Percentiles rank a stretch among this genome's conserved stretches.
phyloP scores from a whole-genome alignment of 148 eudicot genomes.

The Cornus florida region DNA sequence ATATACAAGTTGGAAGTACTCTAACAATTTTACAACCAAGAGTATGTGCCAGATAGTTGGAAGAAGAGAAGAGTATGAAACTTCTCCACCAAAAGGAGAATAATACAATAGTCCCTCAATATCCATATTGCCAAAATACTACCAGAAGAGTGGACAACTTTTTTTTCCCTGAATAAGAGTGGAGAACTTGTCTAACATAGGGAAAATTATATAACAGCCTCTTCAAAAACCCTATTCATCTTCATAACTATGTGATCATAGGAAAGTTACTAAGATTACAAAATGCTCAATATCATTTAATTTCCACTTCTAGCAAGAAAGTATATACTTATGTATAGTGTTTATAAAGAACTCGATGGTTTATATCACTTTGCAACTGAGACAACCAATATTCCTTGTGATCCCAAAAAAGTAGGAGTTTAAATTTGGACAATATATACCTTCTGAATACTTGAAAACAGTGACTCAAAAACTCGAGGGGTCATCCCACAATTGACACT shows the following conservation, averaged over 20 bases:
- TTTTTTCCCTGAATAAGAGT: background rate
- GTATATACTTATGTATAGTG: background rate
- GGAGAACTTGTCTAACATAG: too few species aligned
- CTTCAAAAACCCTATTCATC: background rate
- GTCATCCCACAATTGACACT: slow-evolving; percentile 99
- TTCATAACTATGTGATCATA: background rate
- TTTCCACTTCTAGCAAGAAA: background rate
- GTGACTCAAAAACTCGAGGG: slow-evolving; percentile 90
- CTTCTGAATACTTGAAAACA: slow-evolving; percentile 63
- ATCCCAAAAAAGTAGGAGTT: background rate
- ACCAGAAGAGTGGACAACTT: background rate
- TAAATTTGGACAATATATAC: background rate
- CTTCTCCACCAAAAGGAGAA: background rate
- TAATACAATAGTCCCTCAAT: background rate
- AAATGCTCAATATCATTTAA: background rate
- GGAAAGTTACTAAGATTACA: background rate
- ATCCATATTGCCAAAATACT: background rate
- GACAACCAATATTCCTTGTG: background rate
- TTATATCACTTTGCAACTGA: background rate
- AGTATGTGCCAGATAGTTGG: background rate
- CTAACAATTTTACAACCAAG: too few species aligned
- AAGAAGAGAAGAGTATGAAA: background rate
- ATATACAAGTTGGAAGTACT: too few species aligned
- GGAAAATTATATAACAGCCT: too few species aligned
- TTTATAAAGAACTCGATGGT: background rate